These are phyloP conservation scores for Xylona heveae DNA, from an alignment of 495 filamentous ascomycete genomes.

Conservation along the genomic window DNA sequence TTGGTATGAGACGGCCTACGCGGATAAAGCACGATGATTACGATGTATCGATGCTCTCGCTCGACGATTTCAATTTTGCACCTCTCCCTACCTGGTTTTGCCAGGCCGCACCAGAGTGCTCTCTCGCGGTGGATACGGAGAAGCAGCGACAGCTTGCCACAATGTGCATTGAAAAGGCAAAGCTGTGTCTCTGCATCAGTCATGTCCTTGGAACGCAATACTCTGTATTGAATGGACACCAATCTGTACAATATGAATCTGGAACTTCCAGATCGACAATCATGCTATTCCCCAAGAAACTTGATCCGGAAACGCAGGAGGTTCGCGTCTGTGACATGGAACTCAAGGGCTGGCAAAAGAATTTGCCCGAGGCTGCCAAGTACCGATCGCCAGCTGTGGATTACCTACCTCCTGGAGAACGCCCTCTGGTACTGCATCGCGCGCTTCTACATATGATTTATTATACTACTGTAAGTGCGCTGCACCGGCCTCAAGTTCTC, in stretches of 20 bases:
- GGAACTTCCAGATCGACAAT: conserved; percentile 60
- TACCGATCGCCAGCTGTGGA: conserved; percentile 33
- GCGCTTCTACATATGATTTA: conserved; percentile 77
- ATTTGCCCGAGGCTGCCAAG: conserved; percentile 44
- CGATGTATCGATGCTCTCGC: conserved; percentile 67
- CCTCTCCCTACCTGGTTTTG: conserved; percentile 39
- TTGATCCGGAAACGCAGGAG: conserved; percentile 49
- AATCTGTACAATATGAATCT: conserved; percentile 34
- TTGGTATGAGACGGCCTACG: conserved; percentile 78
- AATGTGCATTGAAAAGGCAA: conserved; percentile 82
- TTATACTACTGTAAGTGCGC: conserved; percentile 63
- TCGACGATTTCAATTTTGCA: conserved; percentile 66
- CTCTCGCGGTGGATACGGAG: conserved; percentile 35
- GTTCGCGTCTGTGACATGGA: conserved; percentile 54
- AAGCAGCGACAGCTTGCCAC: conserved; percentile 54
- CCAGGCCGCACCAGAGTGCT: conserved; percentile 43
- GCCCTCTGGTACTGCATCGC: conserved; percentile 55
- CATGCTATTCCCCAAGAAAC: conserved; percentile 79
- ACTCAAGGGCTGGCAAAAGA: conserved; percentile 47
- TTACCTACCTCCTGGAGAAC: too few relatives aligned
- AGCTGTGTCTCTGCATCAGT: conserved; percentile 69
- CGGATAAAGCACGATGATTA: conserved; percentile 78
- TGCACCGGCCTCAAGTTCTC: conserved; percentile 74
- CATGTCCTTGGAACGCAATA: conserved; percentile 73
- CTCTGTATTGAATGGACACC: conserved; percentile 65